Evolutionary conservation across 2,329 filamentous ascomycete species (phyloP).

Genomic region (Fusarium armeniacum): DNA sequence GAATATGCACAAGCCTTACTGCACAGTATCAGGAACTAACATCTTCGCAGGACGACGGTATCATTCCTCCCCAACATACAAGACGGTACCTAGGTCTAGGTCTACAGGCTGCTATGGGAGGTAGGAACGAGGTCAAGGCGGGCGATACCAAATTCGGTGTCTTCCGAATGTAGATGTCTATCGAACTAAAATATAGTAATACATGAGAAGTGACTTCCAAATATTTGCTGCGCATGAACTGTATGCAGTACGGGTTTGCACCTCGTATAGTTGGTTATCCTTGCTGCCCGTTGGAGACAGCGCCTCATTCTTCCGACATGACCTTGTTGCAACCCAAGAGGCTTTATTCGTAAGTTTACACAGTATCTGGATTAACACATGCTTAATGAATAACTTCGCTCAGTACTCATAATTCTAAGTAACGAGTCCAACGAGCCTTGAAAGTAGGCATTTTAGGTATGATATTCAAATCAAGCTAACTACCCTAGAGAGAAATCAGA

Average conservation of each 20-base stretch:
- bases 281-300: not conserved
- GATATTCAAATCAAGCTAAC: not conserved
- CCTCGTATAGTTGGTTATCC: not conserved
- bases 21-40: slow-evolving; percentile 10
- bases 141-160: slow-evolving; percentile 81
- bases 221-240: not conserved
- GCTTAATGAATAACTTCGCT: not conserved
- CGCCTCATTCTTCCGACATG: not conserved
- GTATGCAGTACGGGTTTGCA: not conserved
- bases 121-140: slow-evolving; percentile 71
- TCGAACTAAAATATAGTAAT: slow-evolving; percentile 18
- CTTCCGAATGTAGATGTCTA: slow-evolving; percentile 77
- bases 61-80: slow-evolving; percentile 84
- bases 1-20: not conserved
- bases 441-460: not conserved
- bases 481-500: slow-evolving; percentile 26
- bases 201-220: slow-evolving; percentile 3
- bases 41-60: slow-evolving; percentile 76
- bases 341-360: not conserved
- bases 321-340: not conserved
- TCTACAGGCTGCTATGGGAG: slow-evolving; percentile 78
- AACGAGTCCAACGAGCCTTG: not conserved
- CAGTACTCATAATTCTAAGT: not conserved
- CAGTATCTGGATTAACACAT: not conserved
- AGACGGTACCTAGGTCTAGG: slow-evolving; percentile 79